Percentiles rank a stretch among this genome's conserved stretches.
These are phyloP conservation scores for Hanseniaspora pseudoguilliermondii DNA, from an alignment of 805 yeast genomes.

Conservation along the genomic window DNA sequence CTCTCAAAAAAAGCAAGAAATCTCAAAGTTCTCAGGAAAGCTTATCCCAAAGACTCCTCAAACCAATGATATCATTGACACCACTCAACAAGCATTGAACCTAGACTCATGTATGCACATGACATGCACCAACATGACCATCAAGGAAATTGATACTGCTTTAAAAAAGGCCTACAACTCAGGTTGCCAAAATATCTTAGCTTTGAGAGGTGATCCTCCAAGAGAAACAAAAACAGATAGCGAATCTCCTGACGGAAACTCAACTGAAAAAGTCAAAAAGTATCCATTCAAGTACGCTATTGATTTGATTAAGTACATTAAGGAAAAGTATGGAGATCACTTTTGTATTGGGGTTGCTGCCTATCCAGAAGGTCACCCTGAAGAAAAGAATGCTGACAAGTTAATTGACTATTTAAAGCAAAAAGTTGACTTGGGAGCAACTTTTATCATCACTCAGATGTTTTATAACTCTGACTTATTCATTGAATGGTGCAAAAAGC, in stretches of 20 bases:
- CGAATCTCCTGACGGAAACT: conserved; percentile 13
- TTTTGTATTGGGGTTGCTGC: conserved; percentile 95
- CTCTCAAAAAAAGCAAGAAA: not conserved
- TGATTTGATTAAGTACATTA: conserved; percentile 71
- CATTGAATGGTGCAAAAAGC: conserved; percentile 62
- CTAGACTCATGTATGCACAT: conserved; percentile 95
- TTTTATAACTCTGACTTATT: conserved; percentile 86
- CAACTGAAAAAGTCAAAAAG: conserved; percentile 25
- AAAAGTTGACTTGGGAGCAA: conserved; percentile 89
- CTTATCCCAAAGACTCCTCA: conserved; percentile 40
- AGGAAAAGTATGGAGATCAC: conserved; percentile 65
- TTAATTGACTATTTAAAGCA: conserved; percentile 59
- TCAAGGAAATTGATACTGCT: conserved; percentile 69
- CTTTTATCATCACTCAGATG: conserved; percentile 91
- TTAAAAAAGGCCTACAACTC: conserved; percentile 71
- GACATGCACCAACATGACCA: conserved; percentile 92
- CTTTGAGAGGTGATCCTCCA: conserved; percentile 93
- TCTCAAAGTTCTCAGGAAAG: conserved; percentile 10
- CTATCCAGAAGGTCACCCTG: conserved; percentile 96
- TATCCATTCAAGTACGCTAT: conserved; percentile 73
- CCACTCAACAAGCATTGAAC: conserved; percentile 80
- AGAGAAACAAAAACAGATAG: conserved; percentile 37
- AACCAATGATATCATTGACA: conserved; percentile 84
- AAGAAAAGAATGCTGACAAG: conserved; percentile 37
- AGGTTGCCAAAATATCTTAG: conserved; percentile 91